Percentiles rank a stretch among this genome's conserved stretches.
Evolutionary conservation across 2,329 filamentous ascomycete genomes (phyloP).

Genomic region (Fusarium tupiense): DNA sequence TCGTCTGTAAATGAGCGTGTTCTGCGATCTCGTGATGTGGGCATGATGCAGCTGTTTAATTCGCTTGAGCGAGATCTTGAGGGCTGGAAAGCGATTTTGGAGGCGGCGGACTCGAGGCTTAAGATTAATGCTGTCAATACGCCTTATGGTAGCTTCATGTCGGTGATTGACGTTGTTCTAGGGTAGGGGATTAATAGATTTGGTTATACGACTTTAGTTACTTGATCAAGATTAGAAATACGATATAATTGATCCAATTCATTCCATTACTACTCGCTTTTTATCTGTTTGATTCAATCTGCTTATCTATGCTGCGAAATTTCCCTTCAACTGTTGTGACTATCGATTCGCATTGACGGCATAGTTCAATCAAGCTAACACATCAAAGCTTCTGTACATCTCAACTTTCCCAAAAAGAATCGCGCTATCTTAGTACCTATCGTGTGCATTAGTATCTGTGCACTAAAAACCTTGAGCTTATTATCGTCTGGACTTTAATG

Average conservation of each 20-base stretch:
- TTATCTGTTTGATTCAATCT: too few species aligned
- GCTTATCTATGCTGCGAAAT: too few species aligned
- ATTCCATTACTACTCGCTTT: background rate
- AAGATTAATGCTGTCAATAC: constrained; percentile 1
- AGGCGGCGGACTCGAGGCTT: background rate
- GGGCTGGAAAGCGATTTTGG: background rate
- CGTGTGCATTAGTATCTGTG: background rate
- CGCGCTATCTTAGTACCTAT: background rate
- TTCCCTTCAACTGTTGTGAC: too few species aligned
- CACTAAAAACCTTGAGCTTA: background rate
- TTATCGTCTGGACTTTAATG: background rate
- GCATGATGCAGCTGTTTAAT: constrained; percentile 2
- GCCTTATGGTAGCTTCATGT: background rate
- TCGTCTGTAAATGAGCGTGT: background rate
- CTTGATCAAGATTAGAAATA: background rate
- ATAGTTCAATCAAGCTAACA: too few species aligned
- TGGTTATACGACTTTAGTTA: too few species aligned
- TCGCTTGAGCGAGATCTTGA: background rate
- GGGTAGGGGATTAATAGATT: background rate
- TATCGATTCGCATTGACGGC: too few species aligned
- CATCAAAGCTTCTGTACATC: background rate
- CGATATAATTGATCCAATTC: background rate
- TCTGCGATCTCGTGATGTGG: background rate
- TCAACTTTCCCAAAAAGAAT: background rate
- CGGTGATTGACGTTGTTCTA: background rate